These are phyloP conservation scores for Westerdykella sp. DNA, from an alignment of 2,329 filamentous ascomycete genomes.

Conservation along the genomic window DNA sequence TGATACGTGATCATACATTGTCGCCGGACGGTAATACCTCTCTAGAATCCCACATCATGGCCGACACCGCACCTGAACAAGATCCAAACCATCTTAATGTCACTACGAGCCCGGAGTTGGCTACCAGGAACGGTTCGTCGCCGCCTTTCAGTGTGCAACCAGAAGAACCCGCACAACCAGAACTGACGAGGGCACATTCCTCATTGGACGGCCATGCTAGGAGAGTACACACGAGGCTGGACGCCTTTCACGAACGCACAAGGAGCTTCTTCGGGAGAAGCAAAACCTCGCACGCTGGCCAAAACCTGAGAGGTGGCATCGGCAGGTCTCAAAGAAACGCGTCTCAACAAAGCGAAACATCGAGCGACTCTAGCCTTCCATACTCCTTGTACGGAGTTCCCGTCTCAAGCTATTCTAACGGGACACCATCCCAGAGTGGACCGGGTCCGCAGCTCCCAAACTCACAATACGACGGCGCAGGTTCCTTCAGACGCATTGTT, in stretches of 20 bases:
- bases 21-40: too few relatives aligned
- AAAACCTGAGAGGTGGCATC: too few relatives aligned
- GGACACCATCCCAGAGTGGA: constrained; percentile 10
- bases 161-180: too few relatives aligned
- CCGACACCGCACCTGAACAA: too few relatives aligned
- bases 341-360: constrained; percentile 16
- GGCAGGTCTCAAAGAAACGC: neutral
- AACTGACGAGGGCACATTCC: too few relatives aligned
- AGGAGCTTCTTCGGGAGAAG: neutral
- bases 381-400: constrained; percentile 31
- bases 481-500: constrained; percentile 10
- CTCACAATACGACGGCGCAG: constrained; percentile 20
- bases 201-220: too few relatives aligned
- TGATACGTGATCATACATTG: too few relatives aligned
- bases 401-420: constrained; percentile 20
- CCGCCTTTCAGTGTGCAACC: too few relatives aligned
- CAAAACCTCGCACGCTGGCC: neutral
- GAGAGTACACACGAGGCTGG: constrained; percentile 1
- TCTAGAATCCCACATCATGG: too few relatives aligned
- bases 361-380: constrained; percentile 19
- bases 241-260: neutral
- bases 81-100: too few relatives aligned
- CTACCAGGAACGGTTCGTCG: too few relatives aligned
- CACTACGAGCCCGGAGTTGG: too few relatives aligned
- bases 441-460: constrained; percentile 4